A percentile compares a stretch with the other conserved stretches of the same genome.
Conservation (phyloP, 495 filamentous ascomycete genomes). For the Penicillium pancosmium region DNA sequence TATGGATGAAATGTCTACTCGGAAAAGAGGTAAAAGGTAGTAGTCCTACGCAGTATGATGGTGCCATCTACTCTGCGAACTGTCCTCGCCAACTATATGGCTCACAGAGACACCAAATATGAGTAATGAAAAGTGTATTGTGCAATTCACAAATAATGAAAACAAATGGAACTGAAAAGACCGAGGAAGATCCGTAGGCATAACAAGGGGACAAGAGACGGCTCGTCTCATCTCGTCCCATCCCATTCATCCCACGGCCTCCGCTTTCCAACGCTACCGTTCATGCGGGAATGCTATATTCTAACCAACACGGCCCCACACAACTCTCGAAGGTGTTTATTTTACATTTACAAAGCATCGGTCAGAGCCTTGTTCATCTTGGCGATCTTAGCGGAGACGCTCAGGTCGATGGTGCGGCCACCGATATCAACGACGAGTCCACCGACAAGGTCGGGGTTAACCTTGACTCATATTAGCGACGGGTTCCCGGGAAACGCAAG, state of each 20-base stretch:
- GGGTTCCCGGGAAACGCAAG: not conserved
- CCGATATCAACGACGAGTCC: slow-evolving; percentile 95
- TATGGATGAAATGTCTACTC: too few relatives aligned
- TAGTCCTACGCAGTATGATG: too few relatives aligned
- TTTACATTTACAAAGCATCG: slow-evolving; percentile 84
- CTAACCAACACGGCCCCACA: slow-evolving; percentile 26
- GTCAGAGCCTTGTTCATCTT: slow-evolving; percentile 99
- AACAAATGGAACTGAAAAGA: slow-evolving; percentile 30
- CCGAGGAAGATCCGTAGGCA: slow-evolving; percentile 11
- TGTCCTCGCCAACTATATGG: too few relatives aligned
- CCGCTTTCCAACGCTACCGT: slow-evolving; percentile 34
- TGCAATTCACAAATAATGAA: slow-evolving; percentile 35
- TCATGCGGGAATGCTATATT: slow-evolving; percentile 33
- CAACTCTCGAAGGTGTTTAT: slow-evolving; percentile 24
- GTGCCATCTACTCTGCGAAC: too few relatives aligned
- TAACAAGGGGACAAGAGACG: too few relatives aligned
- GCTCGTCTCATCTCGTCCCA: too few relatives aligned
- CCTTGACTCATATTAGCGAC: slow-evolving; percentile 47
- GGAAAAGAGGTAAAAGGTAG: too few relatives aligned
- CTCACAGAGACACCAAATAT: not conserved
- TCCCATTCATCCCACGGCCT: slow-evolving; percentile 5
- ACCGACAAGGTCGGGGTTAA: slow-evolving; percentile 92
- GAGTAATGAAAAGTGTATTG: slow-evolving; percentile 20
- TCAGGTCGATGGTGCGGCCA: slow-evolving; percentile 96
- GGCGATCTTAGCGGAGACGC: slow-evolving; percentile 89